Evolutionary conservation across 169 alveolate species (phyloP).

Genomic region (Theileria luwenshuni): DNA sequence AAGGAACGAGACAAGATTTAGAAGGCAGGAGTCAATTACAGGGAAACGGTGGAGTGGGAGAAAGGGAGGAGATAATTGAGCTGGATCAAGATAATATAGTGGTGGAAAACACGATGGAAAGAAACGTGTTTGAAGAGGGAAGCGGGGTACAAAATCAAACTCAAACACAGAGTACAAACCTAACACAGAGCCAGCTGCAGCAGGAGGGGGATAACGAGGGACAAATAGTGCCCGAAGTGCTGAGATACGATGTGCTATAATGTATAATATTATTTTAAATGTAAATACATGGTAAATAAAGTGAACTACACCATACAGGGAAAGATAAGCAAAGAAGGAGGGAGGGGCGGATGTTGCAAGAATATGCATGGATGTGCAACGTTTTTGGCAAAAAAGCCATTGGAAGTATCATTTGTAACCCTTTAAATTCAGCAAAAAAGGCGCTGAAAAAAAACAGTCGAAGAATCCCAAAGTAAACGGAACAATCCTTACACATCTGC

Average conservation of each 20-base stretch:
- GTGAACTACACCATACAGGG: neutral
- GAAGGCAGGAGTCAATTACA: neutral
- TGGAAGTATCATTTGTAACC: neutral
- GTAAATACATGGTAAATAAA: neutral
- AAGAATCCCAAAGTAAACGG: neutral
- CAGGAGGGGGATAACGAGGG: constrained; percentile 2
- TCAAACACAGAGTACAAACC: no score
- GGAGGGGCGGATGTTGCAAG: constrained; percentile 14
- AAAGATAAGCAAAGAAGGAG: neutral
- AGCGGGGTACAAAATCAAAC: no score
- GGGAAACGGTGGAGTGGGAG: neutral
- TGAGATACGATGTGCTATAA: constrained; percentile 7
- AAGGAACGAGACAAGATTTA: neutral
- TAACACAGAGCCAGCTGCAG: no score
- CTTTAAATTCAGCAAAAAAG: neutral
- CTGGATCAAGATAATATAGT: no score
- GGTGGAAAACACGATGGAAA: no score
- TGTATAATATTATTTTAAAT: constrained; percentile 18
- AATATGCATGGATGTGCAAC: constrained; percentile 26
- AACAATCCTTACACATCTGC: constrained; percentile 1
- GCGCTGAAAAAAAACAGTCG: neutral
- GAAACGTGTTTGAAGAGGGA: no score
- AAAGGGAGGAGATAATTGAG: neutral
- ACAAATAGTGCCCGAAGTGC: constrained; percentile 14
- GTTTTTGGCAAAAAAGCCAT: no score